Evolutionary conservation across 2,329 filamentous ascomycete genomes (phyloP).

Genomic region (Periconia digitata): DNA sequence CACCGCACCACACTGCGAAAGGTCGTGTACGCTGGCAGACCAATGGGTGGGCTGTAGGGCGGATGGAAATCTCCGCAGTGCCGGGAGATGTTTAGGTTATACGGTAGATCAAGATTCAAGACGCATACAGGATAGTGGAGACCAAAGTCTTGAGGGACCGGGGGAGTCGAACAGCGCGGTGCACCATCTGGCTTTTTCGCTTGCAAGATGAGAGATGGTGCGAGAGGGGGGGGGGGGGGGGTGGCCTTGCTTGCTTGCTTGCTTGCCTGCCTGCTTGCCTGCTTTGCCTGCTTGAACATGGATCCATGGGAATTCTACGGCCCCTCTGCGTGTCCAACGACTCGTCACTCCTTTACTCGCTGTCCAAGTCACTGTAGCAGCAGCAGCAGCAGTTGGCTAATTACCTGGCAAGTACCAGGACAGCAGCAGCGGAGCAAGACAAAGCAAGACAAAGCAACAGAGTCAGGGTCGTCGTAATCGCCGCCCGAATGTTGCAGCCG

Average conservation of each 20-base stretch:
- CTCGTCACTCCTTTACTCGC: too few relatives aligned
- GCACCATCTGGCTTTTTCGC: slow-evolving; percentile 41
- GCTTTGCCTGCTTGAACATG: neutral
- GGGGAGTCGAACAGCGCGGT: slow-evolving; percentile 26
- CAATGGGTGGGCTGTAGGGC: slow-evolving; percentile 34
- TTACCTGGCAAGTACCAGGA: too few relatives aligned
- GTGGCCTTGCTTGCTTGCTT: neutral
- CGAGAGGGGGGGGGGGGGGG: neutral
- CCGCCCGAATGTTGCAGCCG: too few relatives aligned
- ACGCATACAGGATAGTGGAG: slow-evolving; percentile 40
- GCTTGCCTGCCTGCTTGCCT: neutral
- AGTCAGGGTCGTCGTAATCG: too few relatives aligned
- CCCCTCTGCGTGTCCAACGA: too few relatives aligned
- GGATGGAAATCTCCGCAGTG: slow-evolving; percentile 38
- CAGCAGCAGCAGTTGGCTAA: too few relatives aligned
- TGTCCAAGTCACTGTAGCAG: too few relatives aligned
- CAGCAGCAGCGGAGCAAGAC: too few relatives aligned
- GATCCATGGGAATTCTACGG: neutral
- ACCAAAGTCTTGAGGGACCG: slow-evolving; percentile 34
- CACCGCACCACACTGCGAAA: too few relatives aligned
- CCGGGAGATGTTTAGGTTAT: slow-evolving; percentile 37
- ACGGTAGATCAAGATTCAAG: slow-evolving; percentile 40
- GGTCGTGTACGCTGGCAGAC: slow-evolving; percentile 6
- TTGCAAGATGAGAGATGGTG: slow-evolving; percentile 22
- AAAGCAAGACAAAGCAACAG: too few relatives aligned